phyloP scores from a whole-genome alignment of 768 basidiomycete species.

The Podaxis sp. region DNA sequence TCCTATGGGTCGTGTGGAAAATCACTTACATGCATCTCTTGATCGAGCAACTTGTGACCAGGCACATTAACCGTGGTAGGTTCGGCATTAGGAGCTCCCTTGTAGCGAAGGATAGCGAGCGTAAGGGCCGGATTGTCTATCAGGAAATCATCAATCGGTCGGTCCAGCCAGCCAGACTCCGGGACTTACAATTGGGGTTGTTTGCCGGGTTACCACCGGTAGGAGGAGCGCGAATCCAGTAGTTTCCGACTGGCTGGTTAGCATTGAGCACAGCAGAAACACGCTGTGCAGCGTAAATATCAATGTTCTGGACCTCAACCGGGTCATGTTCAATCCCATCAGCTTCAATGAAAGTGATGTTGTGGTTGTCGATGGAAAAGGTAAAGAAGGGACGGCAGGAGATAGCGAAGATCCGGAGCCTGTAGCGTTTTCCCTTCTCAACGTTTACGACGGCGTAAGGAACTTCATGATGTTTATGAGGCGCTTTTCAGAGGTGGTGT shows the following conservation, averaged over 20 bases:
- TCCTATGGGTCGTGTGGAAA: neutral
- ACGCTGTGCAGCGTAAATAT: conserved; percentile 33
- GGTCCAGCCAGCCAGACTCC: neutral
- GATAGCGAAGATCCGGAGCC: conserved; percentile 51
- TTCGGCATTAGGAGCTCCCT: conserved; percentile 32
- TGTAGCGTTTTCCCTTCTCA: conserved; percentile 41
- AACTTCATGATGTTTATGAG: neutral
- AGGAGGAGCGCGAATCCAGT: conserved; percentile 43
- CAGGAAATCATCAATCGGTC: neutral
- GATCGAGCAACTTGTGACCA: conserved; percentile 26
- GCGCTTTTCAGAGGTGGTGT: neutral
- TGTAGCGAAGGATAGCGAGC: conserved; percentile 45
- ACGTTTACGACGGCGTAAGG: conserved; percentile 39
- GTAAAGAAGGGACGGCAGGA: conserved; percentile 43
- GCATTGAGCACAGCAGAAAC: conserved; percentile 32
- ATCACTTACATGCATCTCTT: conserved; percentile 21
- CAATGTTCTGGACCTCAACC: conserved; percentile 36
- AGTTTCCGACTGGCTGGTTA: conserved; percentile 27
- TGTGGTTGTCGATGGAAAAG: conserved; percentile 36
- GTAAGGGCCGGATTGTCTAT: conserved; percentile 31
- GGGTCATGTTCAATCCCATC: conserved; percentile 34
- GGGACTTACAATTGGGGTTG: conserved; percentile 13
- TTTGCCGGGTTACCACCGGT: conserved; percentile 28
- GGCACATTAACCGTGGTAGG: conserved; percentile 24
- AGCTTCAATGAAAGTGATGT: conserved; percentile 26